These are phyloP conservation scores for Lepidium africanum DNA, from an alignment of 345 rosid genomes.

Conservation along the genomic window DNA sequence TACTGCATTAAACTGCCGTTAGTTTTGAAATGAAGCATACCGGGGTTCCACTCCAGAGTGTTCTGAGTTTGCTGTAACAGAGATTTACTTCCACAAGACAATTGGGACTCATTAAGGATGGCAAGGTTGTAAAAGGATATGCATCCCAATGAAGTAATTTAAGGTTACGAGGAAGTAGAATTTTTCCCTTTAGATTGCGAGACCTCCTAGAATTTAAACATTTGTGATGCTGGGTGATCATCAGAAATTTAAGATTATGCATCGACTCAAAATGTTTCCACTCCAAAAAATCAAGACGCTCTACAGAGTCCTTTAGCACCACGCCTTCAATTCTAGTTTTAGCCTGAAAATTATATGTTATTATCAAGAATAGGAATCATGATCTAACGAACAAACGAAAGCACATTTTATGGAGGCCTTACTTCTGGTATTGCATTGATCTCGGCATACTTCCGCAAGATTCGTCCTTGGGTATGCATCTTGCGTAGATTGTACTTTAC, in stretches of 20 bases:
- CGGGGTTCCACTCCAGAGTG: not conserved
- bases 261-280: not conserved
- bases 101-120: not conserved
- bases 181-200: not conserved
- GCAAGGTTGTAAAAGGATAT: slow-evolving; percentile 9
- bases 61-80: not conserved
- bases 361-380: not conserved
- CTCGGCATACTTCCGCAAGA: not conserved
- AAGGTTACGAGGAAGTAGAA: not conserved
- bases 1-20: too few species aligned
- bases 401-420: not conserved
- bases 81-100: not conserved
- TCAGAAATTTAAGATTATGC: slow-evolving; percentile 8
- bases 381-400: not conserved
- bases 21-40: not conserved
- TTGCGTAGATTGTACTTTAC: not conserved
- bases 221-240: not conserved
- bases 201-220: not conserved
- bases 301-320: not conserved
- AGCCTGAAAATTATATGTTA: not conserved
- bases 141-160: slow-evolving; percentile 2
- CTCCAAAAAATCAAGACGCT: not conserved
- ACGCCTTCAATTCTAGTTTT: not conserved
- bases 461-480: not conserved
- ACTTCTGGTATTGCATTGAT: not conserved